Evolutionary conservation across 2,329 filamentous ascomycete species (phyloP).

Genomic region (Cryphonectria parasitica): DNA sequence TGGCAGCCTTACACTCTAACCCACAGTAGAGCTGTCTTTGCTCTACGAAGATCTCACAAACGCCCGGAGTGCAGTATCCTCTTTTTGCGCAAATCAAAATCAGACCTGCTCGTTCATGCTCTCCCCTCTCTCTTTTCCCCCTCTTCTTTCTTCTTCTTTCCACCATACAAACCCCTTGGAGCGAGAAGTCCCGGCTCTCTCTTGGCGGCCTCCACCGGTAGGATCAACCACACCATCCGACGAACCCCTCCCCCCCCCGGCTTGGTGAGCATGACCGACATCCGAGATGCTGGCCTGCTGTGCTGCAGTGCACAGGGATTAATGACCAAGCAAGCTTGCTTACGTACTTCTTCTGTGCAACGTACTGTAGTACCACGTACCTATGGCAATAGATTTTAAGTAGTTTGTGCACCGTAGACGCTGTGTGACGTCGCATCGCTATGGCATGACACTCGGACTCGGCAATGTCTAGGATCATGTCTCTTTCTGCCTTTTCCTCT

Average conservation of each 20-base stretch:
- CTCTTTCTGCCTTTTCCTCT: background rate
- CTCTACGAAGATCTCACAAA: background rate
- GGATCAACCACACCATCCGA: background rate
- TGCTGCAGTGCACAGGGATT: background rate
- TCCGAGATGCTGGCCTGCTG: background rate
- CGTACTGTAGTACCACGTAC: background rate
- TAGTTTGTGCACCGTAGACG: background rate
- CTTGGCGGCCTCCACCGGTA: background rate
- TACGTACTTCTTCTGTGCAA: background rate
- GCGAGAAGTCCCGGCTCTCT: background rate
- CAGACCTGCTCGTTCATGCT: background rate
- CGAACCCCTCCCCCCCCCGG: background rate
- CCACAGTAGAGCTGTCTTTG: background rate
- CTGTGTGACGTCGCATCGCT: background rate
- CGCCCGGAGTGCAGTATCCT: too few relatives aligned
- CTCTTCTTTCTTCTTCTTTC: background rate
- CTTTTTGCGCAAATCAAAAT: background rate
- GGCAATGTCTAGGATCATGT: background rate
- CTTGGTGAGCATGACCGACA: constrained; percentile 6
- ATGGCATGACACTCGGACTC: background rate
- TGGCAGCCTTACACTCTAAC: background rate
- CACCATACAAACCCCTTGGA: background rate
- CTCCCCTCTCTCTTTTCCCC: background rate
- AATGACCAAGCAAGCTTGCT: background rate
- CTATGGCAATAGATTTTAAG: background rate